These are phyloP conservation scores for Kwoniella botswanensis DNA, from an alignment of 768 basidiomycete species.

Conservation along the genomic window DNA sequence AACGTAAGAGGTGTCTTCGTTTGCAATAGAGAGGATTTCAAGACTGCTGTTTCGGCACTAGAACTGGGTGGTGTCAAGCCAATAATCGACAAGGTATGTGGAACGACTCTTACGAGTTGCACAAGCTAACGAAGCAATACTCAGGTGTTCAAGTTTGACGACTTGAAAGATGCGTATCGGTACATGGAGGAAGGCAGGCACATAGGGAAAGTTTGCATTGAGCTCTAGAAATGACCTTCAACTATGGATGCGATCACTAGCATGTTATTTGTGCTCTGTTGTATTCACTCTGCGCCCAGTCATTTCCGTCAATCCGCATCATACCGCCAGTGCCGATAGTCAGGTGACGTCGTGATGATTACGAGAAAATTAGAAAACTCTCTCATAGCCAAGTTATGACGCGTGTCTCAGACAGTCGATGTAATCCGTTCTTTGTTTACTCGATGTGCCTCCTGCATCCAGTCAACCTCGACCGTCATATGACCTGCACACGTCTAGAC, in stretches of 20 bases:
- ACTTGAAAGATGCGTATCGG: constrained; percentile 64
- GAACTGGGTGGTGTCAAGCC: constrained; percentile 62
- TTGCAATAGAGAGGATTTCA: constrained; percentile 65
- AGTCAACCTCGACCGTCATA: no score
- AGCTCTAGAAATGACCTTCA: constrained; percentile 16
- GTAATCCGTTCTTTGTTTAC: no score
- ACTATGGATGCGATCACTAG: neutral
- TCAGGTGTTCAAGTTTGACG: constrained; percentile 63
- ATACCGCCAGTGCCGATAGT: neutral
- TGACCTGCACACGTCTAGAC: neutral
- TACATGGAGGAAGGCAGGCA: constrained; percentile 66
- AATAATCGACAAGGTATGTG: constrained; percentile 64
- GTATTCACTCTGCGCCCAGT: no score
- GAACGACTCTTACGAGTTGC: neutral
- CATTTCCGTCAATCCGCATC: no score
- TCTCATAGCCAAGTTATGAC: neutral
- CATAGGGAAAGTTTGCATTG: constrained; percentile 64
- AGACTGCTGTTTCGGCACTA: constrained; percentile 65
- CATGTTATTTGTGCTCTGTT: no score
- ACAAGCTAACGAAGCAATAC: neutral
- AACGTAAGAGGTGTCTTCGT: constrained; percentile 52
- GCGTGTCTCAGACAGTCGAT: no score
- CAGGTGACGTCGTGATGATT: neutral
- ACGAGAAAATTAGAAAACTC: neutral
- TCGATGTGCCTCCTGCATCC: neutral